Evolutionary conservation across 1,284 basidiomycete species (phyloP), one percentile per base, ranked within the genome.

Genomic region (Cutaneotrichosporon sp.): DNA sequence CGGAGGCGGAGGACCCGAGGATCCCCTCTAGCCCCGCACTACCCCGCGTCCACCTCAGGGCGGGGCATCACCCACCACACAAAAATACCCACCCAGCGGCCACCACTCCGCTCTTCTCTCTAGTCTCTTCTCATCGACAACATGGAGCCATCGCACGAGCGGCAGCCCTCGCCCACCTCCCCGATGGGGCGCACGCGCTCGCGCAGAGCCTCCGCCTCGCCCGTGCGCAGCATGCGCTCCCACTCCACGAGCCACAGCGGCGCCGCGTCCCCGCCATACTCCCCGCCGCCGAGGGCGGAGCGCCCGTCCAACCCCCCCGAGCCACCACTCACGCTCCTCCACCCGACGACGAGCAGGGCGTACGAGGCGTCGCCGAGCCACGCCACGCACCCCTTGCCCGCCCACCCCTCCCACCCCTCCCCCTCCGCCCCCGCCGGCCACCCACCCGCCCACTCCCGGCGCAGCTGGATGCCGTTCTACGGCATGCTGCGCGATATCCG

Each of bases 401-500:
- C n/a, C n/a, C n/a, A n/a, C n/a, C n/a, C n/a, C n/a, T n/a, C n/a
- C n/a, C n/a, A n/a, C n/a, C n/a, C n/a, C n/a, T n/a, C n/a, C n/a
- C n/a, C n/a, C n/a, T n/a, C 10, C n/a, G 9, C 3, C 18, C 24
- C 36, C 22, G 10, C 47, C 36, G 29, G 24, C 29, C 38, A 34
- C 22, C 22, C 20, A 6, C n/a, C n/a, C n/a, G n/a, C n/a, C n/a
- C n/a, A n/a, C n/a, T n/a, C n/a, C n/a, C n/a, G n/a, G n/a, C n/a
- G n/a, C n/a, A n/a, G 27, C 0, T 62, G 55, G 62, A 46, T 60
- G 22, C 66, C 66, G 22, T 64, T 64, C 58, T 24, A 49, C 3
- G 95, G 95, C 8, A 94, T 97, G 72, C 70, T 83, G 38, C 82
- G 84, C 49, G 94, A 97, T 77, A 81, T 97, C n/a, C 82, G 81